These are phyloP conservation scores for Yamagishiella unicocca DNA, from an alignment of 139 green algal genomes.

Conservation along the genomic window DNA sequence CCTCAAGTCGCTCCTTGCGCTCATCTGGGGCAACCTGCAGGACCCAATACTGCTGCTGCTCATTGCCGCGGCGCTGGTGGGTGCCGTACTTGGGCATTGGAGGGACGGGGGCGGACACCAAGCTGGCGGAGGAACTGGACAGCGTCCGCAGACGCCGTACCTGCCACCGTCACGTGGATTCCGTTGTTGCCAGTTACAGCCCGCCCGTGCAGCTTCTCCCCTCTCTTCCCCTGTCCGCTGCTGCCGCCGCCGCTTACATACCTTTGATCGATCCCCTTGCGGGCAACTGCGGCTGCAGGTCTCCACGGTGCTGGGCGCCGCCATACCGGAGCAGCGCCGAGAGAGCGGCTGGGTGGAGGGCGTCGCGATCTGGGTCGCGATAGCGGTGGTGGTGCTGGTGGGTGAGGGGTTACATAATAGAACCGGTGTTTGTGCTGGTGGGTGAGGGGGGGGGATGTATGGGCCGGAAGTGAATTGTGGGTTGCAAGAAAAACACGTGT, in stretches of 20 bases:
- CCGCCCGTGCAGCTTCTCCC: no score
- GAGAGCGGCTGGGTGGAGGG: conserved; percentile 92
- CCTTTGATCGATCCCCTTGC: background rate
- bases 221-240: background rate
- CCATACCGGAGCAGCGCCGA: conserved; percentile 80
- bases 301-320: conserved; percentile 86
- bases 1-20: conserved; percentile 6
- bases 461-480: no score
- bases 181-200: no score
- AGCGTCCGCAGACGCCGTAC: no score
- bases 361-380: conserved; percentile 94
- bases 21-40: conserved; percentile 49
- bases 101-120: no score
- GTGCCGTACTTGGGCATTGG: no score
- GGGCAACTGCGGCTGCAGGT: conserved; percentile 62
- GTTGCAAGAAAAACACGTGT: no score
- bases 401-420: background rate
- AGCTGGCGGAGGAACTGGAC: no score
- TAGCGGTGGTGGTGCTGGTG: conserved; percentile 91
- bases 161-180: no score
- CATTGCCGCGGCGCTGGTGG: conserved; percentile 82
- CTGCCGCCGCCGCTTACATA: background rate
- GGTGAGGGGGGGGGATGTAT: background rate
- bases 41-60: conserved; percentile 96
- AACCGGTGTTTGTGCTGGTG: background rate